phyloP scores from a whole-genome alignment of 108 stramenopile species.

The Conticribra weissflogii region DNA sequence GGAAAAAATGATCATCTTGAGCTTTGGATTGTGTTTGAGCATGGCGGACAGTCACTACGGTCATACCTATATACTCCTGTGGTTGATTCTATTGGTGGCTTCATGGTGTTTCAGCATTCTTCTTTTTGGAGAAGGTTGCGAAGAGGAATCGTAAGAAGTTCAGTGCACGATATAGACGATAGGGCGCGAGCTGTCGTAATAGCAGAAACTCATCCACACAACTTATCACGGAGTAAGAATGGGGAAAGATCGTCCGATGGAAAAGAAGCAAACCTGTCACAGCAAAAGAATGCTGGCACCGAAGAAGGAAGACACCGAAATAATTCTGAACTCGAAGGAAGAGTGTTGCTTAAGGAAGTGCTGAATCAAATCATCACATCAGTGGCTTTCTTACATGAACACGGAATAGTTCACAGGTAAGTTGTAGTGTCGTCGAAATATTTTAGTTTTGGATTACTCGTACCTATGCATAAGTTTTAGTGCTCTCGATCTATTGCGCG shows the following conservation, averaged over 20 bases:
- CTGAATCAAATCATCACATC: conserved; percentile 65
- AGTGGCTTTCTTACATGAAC: conserved; percentile 64
- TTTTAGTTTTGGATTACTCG: background rate
- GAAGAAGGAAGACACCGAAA: no score
- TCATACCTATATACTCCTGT: conserved; percentile 72
- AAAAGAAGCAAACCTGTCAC: no score
- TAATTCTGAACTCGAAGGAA: conserved; percentile 20
- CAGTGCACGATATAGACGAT: conserved; percentile 1
- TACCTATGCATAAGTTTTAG: background rate
- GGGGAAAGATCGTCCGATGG: no score
- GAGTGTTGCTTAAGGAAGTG: conserved; percentile 47
- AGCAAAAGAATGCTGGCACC: no score
- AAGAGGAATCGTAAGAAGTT: conserved; percentile 29
- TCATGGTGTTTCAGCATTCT: conserved; percentile 77
- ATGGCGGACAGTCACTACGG: conserved; percentile 77
- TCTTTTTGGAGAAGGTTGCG: conserved; percentile 73
- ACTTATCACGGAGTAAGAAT: no score
- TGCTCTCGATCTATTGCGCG: background rate
- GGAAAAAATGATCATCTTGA: conserved; percentile 50
- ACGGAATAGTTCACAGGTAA: conserved; percentile 71
- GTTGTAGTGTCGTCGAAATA: background rate
- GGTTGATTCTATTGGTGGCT: conserved; percentile 49
- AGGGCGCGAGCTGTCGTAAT: background rate
- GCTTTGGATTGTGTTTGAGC: conserved; percentile 85
- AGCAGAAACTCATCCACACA: background rate